phyloP scores from a whole-genome alignment of 495 filamentous ascomycete species.

The Daldinia decipiens region DNA sequence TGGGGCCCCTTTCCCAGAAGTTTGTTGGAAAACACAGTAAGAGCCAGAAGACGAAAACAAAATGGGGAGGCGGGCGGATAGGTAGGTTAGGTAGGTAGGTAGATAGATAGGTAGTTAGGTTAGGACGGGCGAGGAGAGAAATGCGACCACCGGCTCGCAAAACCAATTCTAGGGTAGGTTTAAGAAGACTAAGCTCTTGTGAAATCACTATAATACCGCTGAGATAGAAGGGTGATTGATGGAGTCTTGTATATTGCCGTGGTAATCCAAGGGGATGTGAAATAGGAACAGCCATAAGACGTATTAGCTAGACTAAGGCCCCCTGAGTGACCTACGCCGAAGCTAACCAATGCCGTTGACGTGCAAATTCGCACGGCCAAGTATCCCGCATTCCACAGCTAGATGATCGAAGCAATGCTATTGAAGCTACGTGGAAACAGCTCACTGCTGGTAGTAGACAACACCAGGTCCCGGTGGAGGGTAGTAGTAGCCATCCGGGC shows the following conservation, averaged over 20 bases:
- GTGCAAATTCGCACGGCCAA: conserved; percentile 1
- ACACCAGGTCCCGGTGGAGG: conserved; percentile 67
- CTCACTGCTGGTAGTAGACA: conserved; percentile 73
- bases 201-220: conserved; percentile 26
- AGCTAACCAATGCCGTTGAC: conserved; percentile 13
- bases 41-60: background rate
- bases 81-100: background rate
- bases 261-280: conserved; percentile 23
- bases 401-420: conserved; percentile 13
- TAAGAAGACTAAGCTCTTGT: conserved; percentile 10
- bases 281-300: conserved; percentile 19
- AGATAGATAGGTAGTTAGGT: background rate
- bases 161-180: conserved; percentile 10
- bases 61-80: background rate
- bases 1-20: conserved; percentile 32
- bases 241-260: conserved; percentile 25
- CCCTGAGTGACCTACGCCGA: conserved; percentile 12
- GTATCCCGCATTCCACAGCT: conserved; percentile 9
- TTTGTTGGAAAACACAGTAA: conserved; percentile 10
- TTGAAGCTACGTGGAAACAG: background rate
- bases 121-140: conserved; percentile 10
- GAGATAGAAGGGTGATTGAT: conserved; percentile 17
- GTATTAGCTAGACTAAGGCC: conserved; percentile 22
- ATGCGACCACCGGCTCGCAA: conserved; percentile 1
- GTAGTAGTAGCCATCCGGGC: conserved; percentile 77